phyloP scores from a whole-genome alignment of 176 grass and related monocot genomes.

The Aegilops umbellulata region DNA sequence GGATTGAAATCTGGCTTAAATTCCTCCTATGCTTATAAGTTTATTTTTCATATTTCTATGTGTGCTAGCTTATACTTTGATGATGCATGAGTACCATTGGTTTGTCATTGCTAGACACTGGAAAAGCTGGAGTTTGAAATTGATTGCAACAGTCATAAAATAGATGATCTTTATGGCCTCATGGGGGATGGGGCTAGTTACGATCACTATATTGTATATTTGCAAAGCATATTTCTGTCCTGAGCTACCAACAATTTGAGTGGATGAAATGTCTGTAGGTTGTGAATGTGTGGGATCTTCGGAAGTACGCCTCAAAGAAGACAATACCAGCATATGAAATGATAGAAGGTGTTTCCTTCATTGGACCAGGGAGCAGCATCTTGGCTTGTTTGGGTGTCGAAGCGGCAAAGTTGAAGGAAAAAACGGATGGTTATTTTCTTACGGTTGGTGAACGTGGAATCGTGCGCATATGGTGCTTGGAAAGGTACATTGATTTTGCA shows the following conservation, averaged over 20 bases:
- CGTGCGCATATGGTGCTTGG: conserved; percentile 76
- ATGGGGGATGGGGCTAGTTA: background rate
- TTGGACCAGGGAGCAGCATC: conserved; percentile 51
- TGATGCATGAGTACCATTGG: background rate
- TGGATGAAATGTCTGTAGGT: conserved; percentile 49
- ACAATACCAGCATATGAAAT: conserved; percentile 89
- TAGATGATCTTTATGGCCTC: background rate
- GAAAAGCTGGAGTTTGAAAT: background rate
- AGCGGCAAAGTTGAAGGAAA: conserved; percentile 39
- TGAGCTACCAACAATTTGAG: conserved; percentile 20
- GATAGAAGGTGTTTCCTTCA: conserved; percentile 80
- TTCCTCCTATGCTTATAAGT: too few species aligned
- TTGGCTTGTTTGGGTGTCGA: conserved; percentile 51
- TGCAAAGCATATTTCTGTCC: conserved; percentile 7
- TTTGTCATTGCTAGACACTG: background rate
- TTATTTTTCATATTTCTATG: too few species aligned
- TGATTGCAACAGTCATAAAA: background rate
- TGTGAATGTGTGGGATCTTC: conserved; percentile 77
- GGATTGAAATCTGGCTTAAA: background rate
- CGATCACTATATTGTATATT: background rate
- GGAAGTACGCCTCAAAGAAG: conserved; percentile 72
- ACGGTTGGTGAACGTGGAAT: conserved; percentile 90
- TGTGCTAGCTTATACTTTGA: background rate
- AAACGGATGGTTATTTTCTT: conserved; percentile 53
- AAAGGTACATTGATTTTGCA: conserved; percentile 56